Evolutionary conservation across 495 filamentous ascomycete genomes (phyloP).

Genomic region (Parathielavia hyrcaniae): DNA sequence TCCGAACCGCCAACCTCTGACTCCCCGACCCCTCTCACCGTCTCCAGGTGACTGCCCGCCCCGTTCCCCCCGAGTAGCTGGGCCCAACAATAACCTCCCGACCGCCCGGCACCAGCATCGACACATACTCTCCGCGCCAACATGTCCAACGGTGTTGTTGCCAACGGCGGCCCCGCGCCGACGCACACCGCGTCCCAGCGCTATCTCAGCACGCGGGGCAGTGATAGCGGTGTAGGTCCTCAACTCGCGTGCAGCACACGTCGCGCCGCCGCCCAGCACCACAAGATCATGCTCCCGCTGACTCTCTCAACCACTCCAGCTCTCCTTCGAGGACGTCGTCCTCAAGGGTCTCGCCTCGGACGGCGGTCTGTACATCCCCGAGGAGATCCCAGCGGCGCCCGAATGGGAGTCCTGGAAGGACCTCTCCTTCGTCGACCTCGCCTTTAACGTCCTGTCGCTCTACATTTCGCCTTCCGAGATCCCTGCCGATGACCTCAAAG

Average conservation of each 20-base stretch:
- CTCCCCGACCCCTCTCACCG: neutral
- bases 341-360: constrained; percentile 85
- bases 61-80: constrained; percentile 1
- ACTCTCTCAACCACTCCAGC: constrained; percentile 40
- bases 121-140: constrained; percentile 3
- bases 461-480: constrained; percentile 83
- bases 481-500: constrained; percentile 67
- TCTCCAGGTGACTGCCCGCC: neutral
- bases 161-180: constrained; percentile 23
- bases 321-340: constrained; percentile 86
- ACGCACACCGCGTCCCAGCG: constrained; percentile 61
- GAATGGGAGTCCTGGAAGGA: constrained; percentile 71
- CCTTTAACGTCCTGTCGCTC: constrained; percentile 65
- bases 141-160: constrained; percentile 26
- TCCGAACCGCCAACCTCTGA: constrained; percentile 4
- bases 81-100: constrained; percentile 5
- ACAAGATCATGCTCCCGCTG: neutral
- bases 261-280: no score
- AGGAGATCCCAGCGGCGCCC: constrained; percentile 62
- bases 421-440: constrained; percentile 70
- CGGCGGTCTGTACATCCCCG: constrained; percentile 84
- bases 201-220: constrained; percentile 77
- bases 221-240: constrained; percentile 62
- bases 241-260: neutral
- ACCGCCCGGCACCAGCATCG: neutral